Conservation (phyloP, 2,329 filamentous ascomycete species). For the Colletotrichum sp. region DNA sequence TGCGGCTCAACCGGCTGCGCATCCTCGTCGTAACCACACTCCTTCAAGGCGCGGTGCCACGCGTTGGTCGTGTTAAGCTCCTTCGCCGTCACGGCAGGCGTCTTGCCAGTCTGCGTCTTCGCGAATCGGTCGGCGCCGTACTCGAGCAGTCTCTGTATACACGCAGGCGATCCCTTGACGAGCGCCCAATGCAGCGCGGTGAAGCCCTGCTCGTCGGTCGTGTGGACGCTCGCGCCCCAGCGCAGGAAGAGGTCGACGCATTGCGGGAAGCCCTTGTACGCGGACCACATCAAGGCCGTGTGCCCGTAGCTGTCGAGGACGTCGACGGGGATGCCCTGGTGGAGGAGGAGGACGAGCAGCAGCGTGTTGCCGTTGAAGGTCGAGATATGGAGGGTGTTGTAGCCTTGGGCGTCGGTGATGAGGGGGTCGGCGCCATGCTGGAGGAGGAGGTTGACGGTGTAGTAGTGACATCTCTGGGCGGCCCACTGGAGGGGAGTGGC, state of each 20-base stretch:
- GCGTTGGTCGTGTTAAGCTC: slow-evolving; percentile 87
- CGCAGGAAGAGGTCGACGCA: slow-evolving; percentile 92
- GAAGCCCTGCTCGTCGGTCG: slow-evolving; percentile 89
- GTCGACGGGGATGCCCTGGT: slow-evolving; percentile 95
- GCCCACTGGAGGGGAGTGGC: slow-evolving; percentile 97
- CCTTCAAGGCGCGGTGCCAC: slow-evolving; percentile 83
- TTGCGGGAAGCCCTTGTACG: slow-evolving; percentile 93
- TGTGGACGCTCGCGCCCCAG: slow-evolving; percentile 95
- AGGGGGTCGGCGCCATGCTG: slow-evolving; percentile 92
- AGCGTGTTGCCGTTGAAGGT: slow-evolving; percentile 97
- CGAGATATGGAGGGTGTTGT: slow-evolving; percentile 96
- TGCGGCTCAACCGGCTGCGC: slow-evolving; percentile 73
- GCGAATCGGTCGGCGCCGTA: slow-evolving; percentile 95
- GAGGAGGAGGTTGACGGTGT: slow-evolving; percentile 91
- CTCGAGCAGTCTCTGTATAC: slow-evolving; percentile 92
- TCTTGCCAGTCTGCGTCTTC: slow-evolving; percentile 89
- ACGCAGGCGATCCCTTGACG: slow-evolving; percentile 88
- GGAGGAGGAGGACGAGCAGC: slow-evolving; percentile 85
- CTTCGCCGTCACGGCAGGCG: slow-evolving; percentile 80
- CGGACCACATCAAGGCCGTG: slow-evolving; percentile 97
- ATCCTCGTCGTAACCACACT: slow-evolving; percentile 83
- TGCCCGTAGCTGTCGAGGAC: slow-evolving; percentile 89
- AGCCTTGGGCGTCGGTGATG: slow-evolving; percentile 91
- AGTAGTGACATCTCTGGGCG: slow-evolving; percentile 95
- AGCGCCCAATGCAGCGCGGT: slow-evolving; percentile 96